phyloP scores from a whole-genome alignment of 192 early-diverging fungal genomes.

The Podila epigama region DNA sequence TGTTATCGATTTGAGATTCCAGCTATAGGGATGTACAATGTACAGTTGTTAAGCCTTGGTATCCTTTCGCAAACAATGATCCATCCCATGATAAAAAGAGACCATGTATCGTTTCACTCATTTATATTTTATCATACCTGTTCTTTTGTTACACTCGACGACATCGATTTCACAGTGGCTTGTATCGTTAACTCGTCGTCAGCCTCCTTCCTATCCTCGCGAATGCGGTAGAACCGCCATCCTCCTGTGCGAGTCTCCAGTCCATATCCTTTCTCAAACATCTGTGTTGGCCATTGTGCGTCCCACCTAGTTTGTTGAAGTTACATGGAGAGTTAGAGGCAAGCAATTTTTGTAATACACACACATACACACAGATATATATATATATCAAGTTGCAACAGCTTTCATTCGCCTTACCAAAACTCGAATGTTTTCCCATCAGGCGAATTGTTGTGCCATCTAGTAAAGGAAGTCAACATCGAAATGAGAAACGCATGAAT shows the following conservation, averaged over 20 bases:
- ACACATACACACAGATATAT: background rate
- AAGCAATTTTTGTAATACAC: background rate
- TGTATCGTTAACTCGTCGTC: constrained; percentile 62
- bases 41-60: background rate
- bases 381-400: background rate
- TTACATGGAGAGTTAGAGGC: background rate
- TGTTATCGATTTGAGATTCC: constrained; percentile 31
- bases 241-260: constrained; percentile 55
- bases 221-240: constrained; percentile 59
- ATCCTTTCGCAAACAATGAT: too few relatives aligned
- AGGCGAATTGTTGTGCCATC: constrained; percentile 59
- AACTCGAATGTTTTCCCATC: constrained; percentile 59
- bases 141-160: constrained; percentile 61
- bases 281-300: constrained; percentile 56
- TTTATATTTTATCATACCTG: too few relatives aligned
- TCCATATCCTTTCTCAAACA: constrained; percentile 61
- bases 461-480: constrained; percentile 2
- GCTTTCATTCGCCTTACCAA: constrained; percentile 18
- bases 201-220: constrained; percentile 68
- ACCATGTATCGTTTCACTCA: background rate
- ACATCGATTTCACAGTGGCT: constrained; percentile 51
- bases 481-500: too few relatives aligned
- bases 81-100: too few relatives aligned
- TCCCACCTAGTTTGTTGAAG: constrained; percentile 51
- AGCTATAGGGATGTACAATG: constrained; percentile 12